Evolutionary conservation across 768 basidiomycete species (phyloP).

Genomic region (Boletus eberwhitei): DNA sequence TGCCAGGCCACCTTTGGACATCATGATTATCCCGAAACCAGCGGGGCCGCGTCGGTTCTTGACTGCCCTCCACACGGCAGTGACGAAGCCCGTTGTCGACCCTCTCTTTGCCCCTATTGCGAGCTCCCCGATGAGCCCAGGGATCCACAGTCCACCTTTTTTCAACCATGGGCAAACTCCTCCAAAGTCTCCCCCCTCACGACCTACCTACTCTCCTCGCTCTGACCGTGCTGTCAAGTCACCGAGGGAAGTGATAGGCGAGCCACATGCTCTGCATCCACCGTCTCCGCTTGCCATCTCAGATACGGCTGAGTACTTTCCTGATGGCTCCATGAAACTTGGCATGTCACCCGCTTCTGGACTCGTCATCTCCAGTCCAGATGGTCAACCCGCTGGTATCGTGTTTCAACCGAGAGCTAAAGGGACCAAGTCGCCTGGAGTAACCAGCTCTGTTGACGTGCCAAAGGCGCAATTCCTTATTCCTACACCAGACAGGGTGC

Average conservation of each 20-base stretch:
- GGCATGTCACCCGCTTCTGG: slow-evolving; percentile 81
- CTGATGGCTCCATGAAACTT: slow-evolving; percentile 64
- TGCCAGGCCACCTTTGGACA: slow-evolving; percentile 63
- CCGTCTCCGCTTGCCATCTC: slow-evolving; percentile 71
- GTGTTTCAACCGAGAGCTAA: slow-evolving; percentile 81
- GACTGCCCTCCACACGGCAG: slow-evolving; percentile 88
- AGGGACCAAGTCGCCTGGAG: slow-evolving; percentile 35
- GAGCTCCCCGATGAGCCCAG: slow-evolving; percentile 83
- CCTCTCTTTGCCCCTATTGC: slow-evolving; percentile 94
- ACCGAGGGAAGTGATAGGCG: slow-evolving; percentile 41
- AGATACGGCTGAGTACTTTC: slow-evolving; percentile 66
- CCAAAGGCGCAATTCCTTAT: slow-evolving; percentile 40
- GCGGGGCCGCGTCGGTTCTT: slow-evolving; percentile 92
- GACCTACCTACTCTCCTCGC: slow-evolving; percentile 43
- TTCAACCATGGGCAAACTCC: slow-evolving; percentile 31
- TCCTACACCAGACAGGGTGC: slow-evolving; percentile 27
- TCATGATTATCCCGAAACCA: slow-evolving; percentile 97
- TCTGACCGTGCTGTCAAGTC: slow-evolving; percentile 65
- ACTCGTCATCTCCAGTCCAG: slow-evolving; percentile 86
- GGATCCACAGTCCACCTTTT: slow-evolving; percentile 47
- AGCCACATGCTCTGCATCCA: slow-evolving; percentile 42
- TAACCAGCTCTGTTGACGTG: slow-evolving; percentile 40
- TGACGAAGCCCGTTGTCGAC: slow-evolving; percentile 83
- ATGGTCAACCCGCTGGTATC: slow-evolving; percentile 92
- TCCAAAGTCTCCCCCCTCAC: slow-evolving; percentile 46